A percentile compares a stretch with the other conserved stretches of the same genome.
These are phyloP conservation scores for Dryadomyces sulphureus DNA, from an alignment of 2,329 filamentous ascomycete genomes.

Conservation along the genomic window DNA sequence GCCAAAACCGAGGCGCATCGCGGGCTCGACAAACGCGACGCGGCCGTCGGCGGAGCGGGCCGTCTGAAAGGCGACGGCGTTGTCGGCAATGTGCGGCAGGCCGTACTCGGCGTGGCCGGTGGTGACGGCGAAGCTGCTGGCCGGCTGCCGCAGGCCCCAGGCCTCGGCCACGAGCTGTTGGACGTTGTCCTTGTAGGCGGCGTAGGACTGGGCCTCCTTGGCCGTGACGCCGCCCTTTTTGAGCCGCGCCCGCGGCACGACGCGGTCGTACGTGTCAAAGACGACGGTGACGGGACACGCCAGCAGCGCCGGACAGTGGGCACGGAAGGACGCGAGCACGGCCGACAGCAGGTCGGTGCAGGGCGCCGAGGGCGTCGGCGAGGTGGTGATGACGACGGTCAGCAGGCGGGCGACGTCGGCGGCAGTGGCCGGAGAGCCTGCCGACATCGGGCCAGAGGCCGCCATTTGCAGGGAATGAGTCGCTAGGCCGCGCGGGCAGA, in stretches of 20 bases:
- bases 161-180: constrained; percentile 22
- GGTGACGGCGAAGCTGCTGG: background rate
- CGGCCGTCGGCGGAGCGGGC: constrained; percentile 19
- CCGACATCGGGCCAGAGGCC: too few species aligned
- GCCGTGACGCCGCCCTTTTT: constrained; percentile 39
- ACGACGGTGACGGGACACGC: constrained; percentile 32
- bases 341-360: constrained; percentile 34
- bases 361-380: constrained; percentile 37
- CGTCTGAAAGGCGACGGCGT: constrained; percentile 22
- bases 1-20: constrained; percentile 33
- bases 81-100: constrained; percentile 15
- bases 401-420: constrained; percentile 13
- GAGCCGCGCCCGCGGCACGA: constrained; percentile 26
- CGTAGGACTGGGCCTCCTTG: constrained; percentile 26
- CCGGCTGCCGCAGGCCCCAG: constrained; percentile 1
- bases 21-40: constrained; percentile 34
- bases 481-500: background rate
- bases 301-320: constrained; percentile 25
- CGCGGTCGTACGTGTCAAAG: constrained; percentile 35
- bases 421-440: too few species aligned
- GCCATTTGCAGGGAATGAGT: background rate
- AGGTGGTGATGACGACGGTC: constrained; percentile 37
- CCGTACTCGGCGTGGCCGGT: constrained; percentile 32
- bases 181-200: constrained; percentile 31
- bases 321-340: constrained; percentile 29